Conservation (phyloP, 176 grass and related monocot genomes). For the Bolboschoenus planiculmis region DNA sequence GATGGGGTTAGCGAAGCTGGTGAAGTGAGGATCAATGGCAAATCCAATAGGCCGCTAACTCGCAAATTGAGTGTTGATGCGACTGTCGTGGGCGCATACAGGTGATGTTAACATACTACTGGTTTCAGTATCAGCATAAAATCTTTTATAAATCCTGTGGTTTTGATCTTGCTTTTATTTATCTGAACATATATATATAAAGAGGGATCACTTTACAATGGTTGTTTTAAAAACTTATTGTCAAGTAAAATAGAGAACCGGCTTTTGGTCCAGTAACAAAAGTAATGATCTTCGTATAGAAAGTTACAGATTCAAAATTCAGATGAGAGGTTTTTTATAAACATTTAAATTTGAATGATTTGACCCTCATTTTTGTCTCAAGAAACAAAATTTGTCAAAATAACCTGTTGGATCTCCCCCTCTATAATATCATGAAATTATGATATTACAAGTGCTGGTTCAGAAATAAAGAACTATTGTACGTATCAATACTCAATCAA, state of each 20-base stretch:
- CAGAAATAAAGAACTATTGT: neutral
- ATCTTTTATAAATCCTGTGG: neutral
- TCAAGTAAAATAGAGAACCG: too few species aligned
- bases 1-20: neutral
- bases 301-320: too few species aligned
- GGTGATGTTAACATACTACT: neutral
- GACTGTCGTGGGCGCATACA: neutral
- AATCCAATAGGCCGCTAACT: conserved; percentile 13
- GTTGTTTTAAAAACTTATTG: too few species aligned
- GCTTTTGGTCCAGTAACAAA: too few species aligned
- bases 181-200: neutral
- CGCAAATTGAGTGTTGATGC: neutral
- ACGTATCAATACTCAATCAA: neutral
- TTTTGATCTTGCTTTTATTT: neutral
- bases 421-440: neutral
- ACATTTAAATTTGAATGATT: too few species aligned
- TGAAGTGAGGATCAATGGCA: neutral
- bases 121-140: neutral
- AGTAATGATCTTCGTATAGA: too few species aligned
- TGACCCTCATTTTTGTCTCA: too few species aligned
- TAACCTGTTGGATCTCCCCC: too few species aligned
- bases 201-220: too few species aligned
- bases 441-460: neutral
- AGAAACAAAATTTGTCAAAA: too few species aligned
- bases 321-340: too few species aligned